Conservation (phyloP, 2,329 filamentous ascomycete species). For the Pseudogymnoascus sp. region DNA sequence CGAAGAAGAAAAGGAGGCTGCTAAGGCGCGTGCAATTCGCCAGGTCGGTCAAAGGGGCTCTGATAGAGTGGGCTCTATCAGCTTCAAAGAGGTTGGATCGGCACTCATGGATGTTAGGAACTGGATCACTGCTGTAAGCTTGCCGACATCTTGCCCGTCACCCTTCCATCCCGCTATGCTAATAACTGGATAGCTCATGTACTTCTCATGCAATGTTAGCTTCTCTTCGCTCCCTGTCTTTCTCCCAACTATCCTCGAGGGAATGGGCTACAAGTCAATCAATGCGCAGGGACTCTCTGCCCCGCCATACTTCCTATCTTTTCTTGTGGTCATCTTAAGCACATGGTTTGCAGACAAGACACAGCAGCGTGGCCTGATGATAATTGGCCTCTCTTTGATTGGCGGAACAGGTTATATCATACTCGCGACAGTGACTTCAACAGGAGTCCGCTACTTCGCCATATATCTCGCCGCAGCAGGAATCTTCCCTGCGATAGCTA, state of each 20-base stretch:
- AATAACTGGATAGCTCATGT: constrained; percentile 36
- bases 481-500: constrained; percentile 60
- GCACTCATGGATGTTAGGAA: constrained; percentile 40
- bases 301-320: constrained; percentile 61
- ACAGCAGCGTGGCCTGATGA: constrained; percentile 54
- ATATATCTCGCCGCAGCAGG: constrained; percentile 48
- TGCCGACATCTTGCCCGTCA: constrained; percentile 4
- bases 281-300: constrained; percentile 64
- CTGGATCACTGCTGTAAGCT: constrained; percentile 37
- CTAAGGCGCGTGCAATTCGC: constrained; percentile 42
- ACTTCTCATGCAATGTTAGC: constrained; percentile 54
- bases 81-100: constrained; percentile 37
- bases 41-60: constrained; percentile 43
- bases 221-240: constrained; percentile 59
- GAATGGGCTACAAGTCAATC: constrained; percentile 60
- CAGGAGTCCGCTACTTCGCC: constrained; percentile 37
- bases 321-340: constrained; percentile 50
- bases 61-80: constrained; percentile 38
- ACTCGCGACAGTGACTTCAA: constrained; percentile 44
- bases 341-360: constrained; percentile 58
- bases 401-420: constrained; percentile 57
- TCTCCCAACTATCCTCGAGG: constrained; percentile 51
- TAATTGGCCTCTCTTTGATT: constrained; percentile 46
- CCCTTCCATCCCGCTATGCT: not conserved
- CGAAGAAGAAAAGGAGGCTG: constrained; percentile 38